Evolutionary conservation across 1,139 yeast species (phyloP).

Genomic region (Nakaseomyces uthaithaninus): DNA sequence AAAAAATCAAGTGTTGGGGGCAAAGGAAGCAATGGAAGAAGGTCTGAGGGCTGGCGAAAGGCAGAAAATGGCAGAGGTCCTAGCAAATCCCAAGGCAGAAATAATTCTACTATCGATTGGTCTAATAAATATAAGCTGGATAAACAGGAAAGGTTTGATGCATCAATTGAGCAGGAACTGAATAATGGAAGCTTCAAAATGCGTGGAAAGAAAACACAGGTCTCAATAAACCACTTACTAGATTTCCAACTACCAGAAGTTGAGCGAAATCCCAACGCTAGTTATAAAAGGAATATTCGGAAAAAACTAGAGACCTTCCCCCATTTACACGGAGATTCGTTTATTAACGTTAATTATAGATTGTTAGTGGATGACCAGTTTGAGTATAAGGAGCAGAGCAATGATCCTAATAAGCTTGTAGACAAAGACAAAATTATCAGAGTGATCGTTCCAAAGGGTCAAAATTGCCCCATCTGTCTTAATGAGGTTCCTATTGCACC

Average conservation of each 20-base stretch:
- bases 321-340: conserved; percentile 59
- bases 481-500: conserved; percentile 84
- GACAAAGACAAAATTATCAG: conserved; percentile 56
- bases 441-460: conserved; percentile 64
- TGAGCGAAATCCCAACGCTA: conserved; percentile 28
- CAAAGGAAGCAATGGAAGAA: background rate
- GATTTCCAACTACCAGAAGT: conserved; percentile 55
- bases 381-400: conserved; percentile 47
- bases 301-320: conserved; percentile 24
- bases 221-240: conserved; percentile 56
- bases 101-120: conserved; percentile 6
- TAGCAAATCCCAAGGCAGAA: background rate
- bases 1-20: background rate
- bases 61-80: background rate
- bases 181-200: conserved; percentile 32
- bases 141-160: conserved; percentile 15
- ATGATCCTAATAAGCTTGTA: conserved; percentile 71
- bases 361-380: conserved; percentile 63
- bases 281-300: conserved; percentile 18
- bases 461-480: conserved; percentile 83
- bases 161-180: conserved; percentile 34
- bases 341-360: conserved; percentile 77
- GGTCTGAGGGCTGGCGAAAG: background rate
- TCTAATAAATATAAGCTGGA: background rate
- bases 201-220: conserved; percentile 44